Base-by-base conservation (phyloP, 139 green algal species). In the Pseudopediastrum boryanum region DNA sequence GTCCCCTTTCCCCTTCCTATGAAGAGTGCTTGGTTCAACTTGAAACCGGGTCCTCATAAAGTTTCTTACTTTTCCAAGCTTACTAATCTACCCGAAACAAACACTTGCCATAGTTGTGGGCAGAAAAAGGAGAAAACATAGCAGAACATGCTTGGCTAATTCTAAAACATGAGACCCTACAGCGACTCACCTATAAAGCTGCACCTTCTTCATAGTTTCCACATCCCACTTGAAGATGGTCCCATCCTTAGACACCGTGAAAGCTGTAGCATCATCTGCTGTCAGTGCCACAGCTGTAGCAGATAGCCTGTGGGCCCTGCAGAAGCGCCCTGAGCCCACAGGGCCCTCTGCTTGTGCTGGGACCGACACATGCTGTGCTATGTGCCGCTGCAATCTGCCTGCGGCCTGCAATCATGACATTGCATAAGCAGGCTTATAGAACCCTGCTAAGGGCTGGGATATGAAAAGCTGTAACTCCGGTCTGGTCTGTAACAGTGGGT, bases 181-280 rank as follows among this genome's bases (percentile, higher is more conserved):
- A n/a, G n/a, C n/a, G n/a, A n/a, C 79, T 33, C 27, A 78, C 78
- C 81, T 25, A 35, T 54, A 41, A 52, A 92, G 78, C 68, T 83
- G 80, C 43, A 75, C 82, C 42, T 79, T 66, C 44, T 56, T 77
- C 48, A 86, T 86, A 1, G 87, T 92, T 70, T 97, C 92, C 39
- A 98, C 73, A 66, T 98, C 94, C 81, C 88, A 89, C 2, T 71
- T 52, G 12, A 91, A 69, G 35, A 98, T 89, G 41, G 62, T 77
- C 31, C 94, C 94, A 69, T 97, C 93, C 65, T 98, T 98, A 23
- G 85, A 89, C 13, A 94, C 92, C 1, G 87, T 91, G 61, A 86
- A 97, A 0, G 87, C 88, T 1, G 80, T 90, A 0, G 36, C 25
- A 56, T 96, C 94, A 73, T 98, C 94, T 2, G 78, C 5, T 1